These are phyloP conservation scores for Chytriomyces confervae DNA, from an alignment of 192 early-diverging fungal genomes.

Conservation along the genomic window DNA sequence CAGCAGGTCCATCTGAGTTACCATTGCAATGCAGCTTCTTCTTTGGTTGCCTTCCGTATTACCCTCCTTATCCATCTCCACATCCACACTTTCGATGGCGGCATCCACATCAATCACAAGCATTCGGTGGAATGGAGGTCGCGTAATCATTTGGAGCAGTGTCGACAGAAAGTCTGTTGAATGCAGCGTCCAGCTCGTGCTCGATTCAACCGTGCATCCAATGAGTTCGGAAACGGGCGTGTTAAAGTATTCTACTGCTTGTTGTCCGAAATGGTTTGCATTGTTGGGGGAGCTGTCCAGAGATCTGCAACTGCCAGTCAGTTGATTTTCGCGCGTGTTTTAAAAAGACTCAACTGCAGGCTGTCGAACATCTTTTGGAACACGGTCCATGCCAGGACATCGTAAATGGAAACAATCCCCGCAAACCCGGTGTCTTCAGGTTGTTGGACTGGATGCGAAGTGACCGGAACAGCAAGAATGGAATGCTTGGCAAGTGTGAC, in stretches of 20 bases:
- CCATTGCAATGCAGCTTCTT: constrained; percentile 31
- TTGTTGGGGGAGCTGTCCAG: background rate
- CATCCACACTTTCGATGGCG: background rate
- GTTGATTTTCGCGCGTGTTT: background rate
- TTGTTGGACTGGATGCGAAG: background rate
- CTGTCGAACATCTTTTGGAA: constrained; percentile 57
- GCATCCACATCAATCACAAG: constrained; percentile 51
- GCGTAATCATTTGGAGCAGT: constrained; percentile 50
- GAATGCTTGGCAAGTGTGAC: constrained; percentile 35
- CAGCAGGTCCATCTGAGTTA: constrained; percentile 51
- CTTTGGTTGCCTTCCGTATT: background rate
- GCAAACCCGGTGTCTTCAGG: constrained; percentile 14
- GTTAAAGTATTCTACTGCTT: constrained; percentile 46
- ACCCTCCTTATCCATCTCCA: background rate
- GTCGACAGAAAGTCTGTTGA: constrained; percentile 44
- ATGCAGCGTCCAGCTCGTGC: constrained; percentile 48
- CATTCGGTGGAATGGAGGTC: constrained; percentile 47
- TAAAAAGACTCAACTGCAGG: constrained; percentile 21
- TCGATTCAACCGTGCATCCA: constrained; percentile 44
- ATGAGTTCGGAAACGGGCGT: constrained; percentile 43
- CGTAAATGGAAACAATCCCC: constrained; percentile 59
- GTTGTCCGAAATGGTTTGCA: constrained; percentile 25
- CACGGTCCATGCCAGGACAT: constrained; percentile 54
- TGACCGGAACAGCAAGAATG: constrained; percentile 53
- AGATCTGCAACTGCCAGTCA: background rate